Conservation (phyloP, 352 stramenopile species). For the Phytophthora pseudosyringae region DNA sequence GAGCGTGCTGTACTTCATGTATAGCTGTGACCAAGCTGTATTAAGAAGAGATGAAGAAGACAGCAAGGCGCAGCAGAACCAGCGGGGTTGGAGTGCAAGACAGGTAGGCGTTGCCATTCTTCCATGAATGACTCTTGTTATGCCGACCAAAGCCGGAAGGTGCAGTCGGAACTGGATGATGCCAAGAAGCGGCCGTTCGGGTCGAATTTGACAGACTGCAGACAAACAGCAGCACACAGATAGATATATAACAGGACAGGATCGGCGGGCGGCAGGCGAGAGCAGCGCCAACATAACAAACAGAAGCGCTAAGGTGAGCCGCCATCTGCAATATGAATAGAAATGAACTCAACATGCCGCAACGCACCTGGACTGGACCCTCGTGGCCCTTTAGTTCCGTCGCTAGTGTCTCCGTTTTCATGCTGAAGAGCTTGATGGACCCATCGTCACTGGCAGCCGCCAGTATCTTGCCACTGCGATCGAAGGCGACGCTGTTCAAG, state of each 20-base stretch:
- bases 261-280: conserved; percentile 8
- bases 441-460: conserved; percentile 91
- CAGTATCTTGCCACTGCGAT: conserved; percentile 88
- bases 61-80: conserved; percentile 4
- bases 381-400: conserved; percentile 91
- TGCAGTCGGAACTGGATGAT: conserved; percentile 93
- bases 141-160: conserved; percentile 91
- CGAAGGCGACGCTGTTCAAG: conserved; percentile 92
- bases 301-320: conserved; percentile 20
- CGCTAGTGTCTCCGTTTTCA: conserved; percentile 71
- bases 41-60: conserved; percentile 23
- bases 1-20: conserved; percentile 14
- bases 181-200: conserved; percentile 89
- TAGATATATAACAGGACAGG: conserved; percentile 31
- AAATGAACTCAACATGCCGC: conserved; percentile 28
- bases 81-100: conserved; percentile 4
- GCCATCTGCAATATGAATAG: conserved; percentile 34
- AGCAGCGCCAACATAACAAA: conserved; percentile 13
- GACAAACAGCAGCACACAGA: conserved; percentile 22
- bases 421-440: conserved; percentile 89
- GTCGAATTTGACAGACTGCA: conserved; percentile 90
- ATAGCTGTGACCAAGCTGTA: conserved; percentile 20
- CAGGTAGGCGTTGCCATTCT: conserved; percentile 13
- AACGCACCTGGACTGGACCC: conserved; percentile 91
- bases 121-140: conserved; percentile 29